These are phyloP conservation scores for Lineolata rhizophorae DNA, from an alignment of 495 filamentous ascomycete species.

Conservation along the genomic window DNA sequence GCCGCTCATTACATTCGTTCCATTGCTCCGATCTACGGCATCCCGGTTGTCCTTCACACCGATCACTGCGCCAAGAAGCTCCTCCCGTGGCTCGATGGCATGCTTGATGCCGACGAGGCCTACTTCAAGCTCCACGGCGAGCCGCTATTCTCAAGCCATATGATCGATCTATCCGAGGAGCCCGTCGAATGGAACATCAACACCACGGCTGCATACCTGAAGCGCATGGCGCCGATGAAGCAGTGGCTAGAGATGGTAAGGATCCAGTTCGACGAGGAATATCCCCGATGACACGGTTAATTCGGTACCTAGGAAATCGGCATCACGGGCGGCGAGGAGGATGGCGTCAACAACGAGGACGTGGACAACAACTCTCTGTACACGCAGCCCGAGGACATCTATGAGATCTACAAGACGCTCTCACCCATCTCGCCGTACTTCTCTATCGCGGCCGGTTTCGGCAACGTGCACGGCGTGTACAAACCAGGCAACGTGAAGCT, in stretches of 20 bases:
- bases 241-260: conserved; percentile 97
- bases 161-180: conserved; percentile 95
- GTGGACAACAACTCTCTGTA: conserved; percentile 94
- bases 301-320: conserved; percentile 43
- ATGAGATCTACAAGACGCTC: conserved; percentile 66
- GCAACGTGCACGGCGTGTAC: conserved; percentile 98
- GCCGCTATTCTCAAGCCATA: conserved; percentile 87
- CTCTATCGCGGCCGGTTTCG: conserved; percentile 94
- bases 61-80: conserved; percentile 41
- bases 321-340: conserved; percentile 89
- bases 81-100: conserved; percentile 87
- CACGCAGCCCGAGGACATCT: conserved; percentile 64
- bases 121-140: conserved; percentile 84
- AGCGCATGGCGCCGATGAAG: conserved; percentile 84
- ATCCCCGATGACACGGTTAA: not conserved
- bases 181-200: conserved; percentile 69
- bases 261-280: conserved; percentile 1
- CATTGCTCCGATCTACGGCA: conserved; percentile 66
- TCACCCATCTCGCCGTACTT: conserved; percentile 74
- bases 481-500: conserved; percentile 95
- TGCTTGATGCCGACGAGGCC: conserved; percentile 76
- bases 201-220: conserved; percentile 75
- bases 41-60: conserved; percentile 83
- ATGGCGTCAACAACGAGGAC: conserved; percentile 69
- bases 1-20: conserved; percentile 85